A percentile compares a stretch with the other conserved stretches of the same genome.
phyloP scores from a whole-genome alignment of 305 asterid genomes.

The Fraxinus sp. region DNA sequence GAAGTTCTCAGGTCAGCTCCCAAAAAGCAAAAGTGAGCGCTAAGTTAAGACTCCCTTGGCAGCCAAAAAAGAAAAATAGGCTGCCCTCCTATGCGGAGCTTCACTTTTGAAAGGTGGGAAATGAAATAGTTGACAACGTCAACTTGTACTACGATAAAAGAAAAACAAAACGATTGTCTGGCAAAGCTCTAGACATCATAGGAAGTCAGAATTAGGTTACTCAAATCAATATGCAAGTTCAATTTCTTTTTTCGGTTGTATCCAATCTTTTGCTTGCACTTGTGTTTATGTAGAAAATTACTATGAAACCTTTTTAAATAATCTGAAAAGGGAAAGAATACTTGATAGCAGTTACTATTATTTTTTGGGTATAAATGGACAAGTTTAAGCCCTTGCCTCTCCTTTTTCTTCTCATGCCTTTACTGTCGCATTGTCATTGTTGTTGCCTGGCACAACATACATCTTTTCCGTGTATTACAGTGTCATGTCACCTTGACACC shows the following conservation, averaged over 20 bases:
- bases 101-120: neutral
- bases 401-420: neutral
- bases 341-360: neutral
- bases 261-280: neutral
- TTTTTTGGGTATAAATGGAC: neutral
- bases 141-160: neutral
- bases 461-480: neutral
- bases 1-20: neutral
- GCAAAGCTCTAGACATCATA: neutral
- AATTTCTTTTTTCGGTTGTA: neutral
- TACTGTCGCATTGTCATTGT: neutral
- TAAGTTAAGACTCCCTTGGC: neutral
- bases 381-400: neutral
- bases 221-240: neutral
- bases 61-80: neutral
- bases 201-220: neutral
- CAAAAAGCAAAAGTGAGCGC: neutral
- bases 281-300: neutral
- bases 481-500: neutral
- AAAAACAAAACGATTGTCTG: neutral
- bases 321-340: neutral
- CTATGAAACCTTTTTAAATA: neutral
- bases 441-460: neutral
- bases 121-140: neutral
- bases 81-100: neutral